These are phyloP conservation scores for Blastomyces parvus DNA, from an alignment of 2,329 filamentous ascomycete genomes.

Conservation along the genomic window DNA sequence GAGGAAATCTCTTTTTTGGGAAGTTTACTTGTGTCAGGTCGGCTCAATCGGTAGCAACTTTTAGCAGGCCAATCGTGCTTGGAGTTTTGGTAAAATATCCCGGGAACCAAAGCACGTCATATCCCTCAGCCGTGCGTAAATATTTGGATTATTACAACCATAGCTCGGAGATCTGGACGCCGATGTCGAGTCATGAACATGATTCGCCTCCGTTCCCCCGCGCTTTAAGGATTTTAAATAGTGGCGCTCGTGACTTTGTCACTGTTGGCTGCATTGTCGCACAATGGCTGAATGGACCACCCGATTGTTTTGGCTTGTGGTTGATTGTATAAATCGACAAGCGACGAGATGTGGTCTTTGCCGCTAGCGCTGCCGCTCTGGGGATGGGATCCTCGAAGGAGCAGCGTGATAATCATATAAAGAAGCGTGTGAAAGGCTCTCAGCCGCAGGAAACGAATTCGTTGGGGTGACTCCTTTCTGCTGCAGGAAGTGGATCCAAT, in stretches of 20 bases:
- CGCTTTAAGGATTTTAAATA: background rate
- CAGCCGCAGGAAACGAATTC: background rate
- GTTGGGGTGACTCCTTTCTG: background rate
- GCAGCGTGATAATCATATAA: background rate
- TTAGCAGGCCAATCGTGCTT: background rate
- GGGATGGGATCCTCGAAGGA: background rate
- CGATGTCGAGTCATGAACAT: background rate
- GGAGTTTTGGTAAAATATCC: background rate
- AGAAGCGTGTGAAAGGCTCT: background rate
- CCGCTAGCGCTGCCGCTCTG: background rate
- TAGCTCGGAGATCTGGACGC: background rate
- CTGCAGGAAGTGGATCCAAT: background rate
- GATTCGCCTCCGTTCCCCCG: background rate
- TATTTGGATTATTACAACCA: background rate
- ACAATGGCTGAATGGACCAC: background rate
- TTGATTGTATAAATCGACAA: background rate
- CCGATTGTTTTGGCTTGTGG: background rate
- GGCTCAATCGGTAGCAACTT: background rate
- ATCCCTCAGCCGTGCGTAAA: background rate
- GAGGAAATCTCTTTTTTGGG: background rate
- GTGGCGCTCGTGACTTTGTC: background rate
- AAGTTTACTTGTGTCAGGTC: background rate
- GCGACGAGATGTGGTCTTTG: background rate
- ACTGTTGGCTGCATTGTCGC: background rate
- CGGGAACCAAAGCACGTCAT: background rate